Conservation (phyloP, 768 basidiomycete species). For the Amanita molliuscula region DNA sequence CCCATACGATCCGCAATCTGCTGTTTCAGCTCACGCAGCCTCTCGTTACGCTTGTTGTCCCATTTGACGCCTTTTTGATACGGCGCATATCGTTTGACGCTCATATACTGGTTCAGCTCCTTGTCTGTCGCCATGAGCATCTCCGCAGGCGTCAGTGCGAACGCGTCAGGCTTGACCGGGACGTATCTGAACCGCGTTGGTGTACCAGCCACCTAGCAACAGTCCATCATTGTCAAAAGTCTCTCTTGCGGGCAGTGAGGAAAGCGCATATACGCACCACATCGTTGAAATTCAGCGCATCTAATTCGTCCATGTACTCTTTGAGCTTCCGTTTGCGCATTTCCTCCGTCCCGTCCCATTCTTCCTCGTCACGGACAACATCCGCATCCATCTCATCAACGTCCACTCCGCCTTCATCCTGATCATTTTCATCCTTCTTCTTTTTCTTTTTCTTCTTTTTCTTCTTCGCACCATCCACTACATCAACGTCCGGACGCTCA, state of each 20-base stretch:
- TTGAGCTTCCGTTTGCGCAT: slow-evolving; percentile 78
- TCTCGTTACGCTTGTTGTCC: slow-evolving; percentile 53
- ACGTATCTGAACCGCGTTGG: slow-evolving; percentile 92
- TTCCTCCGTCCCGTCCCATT: slow-evolving; percentile 86
- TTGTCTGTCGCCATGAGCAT: slow-evolving; percentile 86
- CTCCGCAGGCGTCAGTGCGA: slow-evolving; percentile 70
- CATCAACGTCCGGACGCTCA: slow-evolving; percentile 12
- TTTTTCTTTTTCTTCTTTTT: slow-evolving; percentile 46
- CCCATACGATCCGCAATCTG: slow-evolving; percentile 38
- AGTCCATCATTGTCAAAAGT: slow-evolving; percentile 7
- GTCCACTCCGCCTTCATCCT: slow-evolving; percentile 47
- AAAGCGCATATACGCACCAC: slow-evolving; percentile 45
- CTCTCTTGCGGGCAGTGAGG: not conserved
- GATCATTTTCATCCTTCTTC: slow-evolving; percentile 22
- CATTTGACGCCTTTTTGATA: slow-evolving; percentile 61
- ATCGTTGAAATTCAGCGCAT: slow-evolving; percentile 91
- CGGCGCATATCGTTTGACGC: slow-evolving; percentile 85
- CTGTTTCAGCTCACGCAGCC: slow-evolving; percentile 63
- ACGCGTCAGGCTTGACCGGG: slow-evolving; percentile 50
- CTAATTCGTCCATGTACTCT: slow-evolving; percentile 86
- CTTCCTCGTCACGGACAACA: slow-evolving; percentile 29
- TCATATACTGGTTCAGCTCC: slow-evolving; percentile 87
- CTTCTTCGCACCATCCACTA: slow-evolving; percentile 25
- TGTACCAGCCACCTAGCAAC: slow-evolving; percentile 66
- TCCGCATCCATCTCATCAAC: slow-evolving; percentile 44